Evolutionary conservation across 2,329 filamentous ascomycete species (phyloP).

Genomic region (Exserohilum turcica): DNA sequence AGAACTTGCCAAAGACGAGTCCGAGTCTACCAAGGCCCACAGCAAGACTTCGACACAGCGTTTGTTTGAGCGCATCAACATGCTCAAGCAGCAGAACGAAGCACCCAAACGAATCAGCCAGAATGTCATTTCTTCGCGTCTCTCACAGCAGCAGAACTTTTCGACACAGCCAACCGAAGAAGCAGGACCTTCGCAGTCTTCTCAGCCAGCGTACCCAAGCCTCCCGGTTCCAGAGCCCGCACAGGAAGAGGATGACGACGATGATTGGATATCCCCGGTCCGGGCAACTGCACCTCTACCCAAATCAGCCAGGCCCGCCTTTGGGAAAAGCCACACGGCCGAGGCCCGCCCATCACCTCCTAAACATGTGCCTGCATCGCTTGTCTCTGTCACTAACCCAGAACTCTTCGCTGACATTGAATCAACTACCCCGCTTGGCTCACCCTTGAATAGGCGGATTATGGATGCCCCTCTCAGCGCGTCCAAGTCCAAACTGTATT

Average conservation of each 20-base stretch:
- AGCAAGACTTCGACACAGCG: conserved; percentile 93
- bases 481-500: conserved; percentile 90
- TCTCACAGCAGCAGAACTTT: conserved; percentile 32
- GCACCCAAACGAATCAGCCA: conserved; percentile 45
- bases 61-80: conserved; percentile 88
- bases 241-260: conserved; percentile 47
- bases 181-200: conserved; percentile 27
- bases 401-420: conserved; percentile 46
- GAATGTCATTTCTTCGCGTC: conserved; percentile 43
- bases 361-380: conserved; percentile 54
- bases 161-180: conserved; percentile 49
- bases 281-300: conserved; percentile 42
- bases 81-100: conserved; percentile 61
- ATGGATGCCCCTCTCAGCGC: conserved; percentile 84
- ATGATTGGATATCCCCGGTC: conserved; percentile 63
- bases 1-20: conserved; percentile 50
- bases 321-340: conserved; percentile 65
- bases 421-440: conserved; percentile 63
- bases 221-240: conserved; percentile 34
- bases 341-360: conserved; percentile 49
- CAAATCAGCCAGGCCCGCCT: conserved; percentile 51
- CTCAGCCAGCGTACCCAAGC: conserved; percentile 50
- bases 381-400: conserved; percentile 53
- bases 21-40: conserved; percentile 64
- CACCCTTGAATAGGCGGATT: conserved; percentile 58